Evolutionary conservation across 108 stramenopile species (phyloP), one percentile per base, ranked within the genome.

Genomic region (Pseudonitzschia multiseries): DNA sequence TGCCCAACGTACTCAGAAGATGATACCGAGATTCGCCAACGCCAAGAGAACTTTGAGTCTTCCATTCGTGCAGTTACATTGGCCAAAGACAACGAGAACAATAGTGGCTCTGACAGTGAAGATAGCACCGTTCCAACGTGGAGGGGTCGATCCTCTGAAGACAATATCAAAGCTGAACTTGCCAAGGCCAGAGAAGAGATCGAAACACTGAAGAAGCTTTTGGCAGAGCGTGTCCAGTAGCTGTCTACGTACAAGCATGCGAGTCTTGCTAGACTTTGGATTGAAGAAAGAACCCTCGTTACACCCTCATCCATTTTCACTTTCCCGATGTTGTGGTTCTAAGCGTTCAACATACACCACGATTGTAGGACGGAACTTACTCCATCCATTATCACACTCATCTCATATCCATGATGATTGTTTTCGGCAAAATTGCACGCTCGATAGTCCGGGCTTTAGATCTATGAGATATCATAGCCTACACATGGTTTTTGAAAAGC

Each of bases 1-100:
- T 93, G 90, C 74, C 86, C 90, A 20, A 69, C 87, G 44, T 62
- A 75, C 43, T 76, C 80, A 5, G 76, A 78, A 28, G 84, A 85
- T 33, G 75, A 83, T 24, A 61, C 33, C 15, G 57, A 41, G 6
- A 10, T 43, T 9, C 31, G 15, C 3, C 63, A 65, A 17, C 31
- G 15, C 3, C 63, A 65, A 17, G 68, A 17, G 17, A 28, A 65
- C 6, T 9, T 43, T 1, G 46, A 24, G 51, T 65, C 57, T 33
- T 56, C 43, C 26, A 57, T 3, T 32, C 26, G 24, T 56, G 43
- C 2, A n/a, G 44, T 31, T 24, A 26, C 46, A 22, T 32, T 14
- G 8, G 20, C 12, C 8, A 4, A 15, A 17, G 21, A 17, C 8
- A 10, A 13, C 8, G 46, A 48, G 21, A 24, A 48, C 27, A 18